These are phyloP conservation scores for Penicillium sp. DNA, from an alignment of 2,329 filamentous ascomycete genomes.

Conservation along the genomic window DNA sequence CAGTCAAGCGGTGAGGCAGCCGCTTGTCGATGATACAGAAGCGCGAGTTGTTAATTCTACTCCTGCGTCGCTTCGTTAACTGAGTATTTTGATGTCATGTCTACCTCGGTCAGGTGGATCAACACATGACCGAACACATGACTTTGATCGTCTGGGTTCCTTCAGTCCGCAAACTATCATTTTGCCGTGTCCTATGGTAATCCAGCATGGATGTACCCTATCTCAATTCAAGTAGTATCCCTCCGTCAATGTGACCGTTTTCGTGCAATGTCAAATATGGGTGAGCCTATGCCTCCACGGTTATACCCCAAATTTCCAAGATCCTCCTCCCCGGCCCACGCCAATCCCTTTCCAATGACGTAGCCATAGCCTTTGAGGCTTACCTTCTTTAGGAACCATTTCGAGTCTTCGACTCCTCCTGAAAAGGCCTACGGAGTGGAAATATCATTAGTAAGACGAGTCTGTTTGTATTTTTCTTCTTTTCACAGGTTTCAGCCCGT, in stretches of 20 bases:
- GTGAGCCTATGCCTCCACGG: not conserved
- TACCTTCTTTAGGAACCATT: not conserved
- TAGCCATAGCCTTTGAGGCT: constrained; percentile 7
- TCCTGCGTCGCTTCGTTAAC: no score
- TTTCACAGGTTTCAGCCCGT: no score
- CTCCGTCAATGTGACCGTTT: not conserved
- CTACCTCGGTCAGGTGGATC: constrained; percentile 19
- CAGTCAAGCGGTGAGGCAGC: not conserved
- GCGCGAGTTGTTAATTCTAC: no score
- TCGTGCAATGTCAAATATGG: not conserved
- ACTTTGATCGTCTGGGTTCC: constrained; percentile 11
- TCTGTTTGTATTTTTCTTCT: no score
- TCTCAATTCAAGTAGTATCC: not conserved
- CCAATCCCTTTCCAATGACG: constrained; percentile 12
- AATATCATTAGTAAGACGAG: not conserved
- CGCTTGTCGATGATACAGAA: no score
- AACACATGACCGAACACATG: constrained; percentile 19
- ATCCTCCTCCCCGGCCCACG: not conserved
- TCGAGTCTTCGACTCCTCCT: not conserved
- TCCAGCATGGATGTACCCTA: not conserved
- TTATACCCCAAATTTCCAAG: constrained; percentile 2
- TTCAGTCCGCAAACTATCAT: constrained; percentile 1
- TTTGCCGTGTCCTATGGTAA: not conserved
- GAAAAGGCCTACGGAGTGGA: not conserved
- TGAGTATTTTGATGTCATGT: constrained; percentile 15